A percentile compares a stretch with the other conserved stretches of the same genome.
Conservation (phyloP, 768 basidiomycete species). For the Mycena pura region DNA sequence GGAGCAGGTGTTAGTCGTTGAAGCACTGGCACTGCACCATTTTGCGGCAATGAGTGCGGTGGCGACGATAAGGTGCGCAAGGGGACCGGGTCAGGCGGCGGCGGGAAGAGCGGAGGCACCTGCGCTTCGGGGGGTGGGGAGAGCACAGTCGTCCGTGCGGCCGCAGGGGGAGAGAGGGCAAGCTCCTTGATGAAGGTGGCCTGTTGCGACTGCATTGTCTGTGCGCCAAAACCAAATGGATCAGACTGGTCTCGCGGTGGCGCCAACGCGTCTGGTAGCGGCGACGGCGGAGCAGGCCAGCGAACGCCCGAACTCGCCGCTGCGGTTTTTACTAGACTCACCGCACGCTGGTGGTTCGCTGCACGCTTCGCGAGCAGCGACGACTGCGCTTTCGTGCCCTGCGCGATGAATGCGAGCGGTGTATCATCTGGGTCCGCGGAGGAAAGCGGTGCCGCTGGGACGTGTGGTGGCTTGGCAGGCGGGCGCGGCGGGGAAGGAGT, state of each 20-base stretch:
- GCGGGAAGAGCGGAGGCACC: constrained; percentile 17
- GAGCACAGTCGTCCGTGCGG: constrained; percentile 9
- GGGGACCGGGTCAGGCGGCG: constrained; percentile 24
- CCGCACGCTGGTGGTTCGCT: constrained; percentile 61
- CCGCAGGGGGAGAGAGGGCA: constrained; percentile 21
- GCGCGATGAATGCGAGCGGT: constrained; percentile 20
- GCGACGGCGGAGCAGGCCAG: constrained; percentile 58
- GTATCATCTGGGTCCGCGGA: constrained; percentile 17
- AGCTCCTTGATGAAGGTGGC: constrained; percentile 28
- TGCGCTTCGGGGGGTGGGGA: not conserved
- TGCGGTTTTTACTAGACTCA: constrained; percentile 62
- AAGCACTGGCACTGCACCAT: not conserved
- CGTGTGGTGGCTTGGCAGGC: constrained; percentile 40
- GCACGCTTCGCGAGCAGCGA: constrained; percentile 36
- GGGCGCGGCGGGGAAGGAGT: constrained; percentile 56
- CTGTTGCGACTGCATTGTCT: constrained; percentile 40
- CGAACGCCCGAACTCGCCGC: constrained; percentile 52
- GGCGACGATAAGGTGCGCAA: constrained; percentile 10
- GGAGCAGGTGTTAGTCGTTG: constrained; percentile 16
- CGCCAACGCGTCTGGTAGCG: constrained; percentile 47
- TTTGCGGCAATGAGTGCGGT: not conserved
- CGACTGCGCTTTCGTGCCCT: constrained; percentile 3
- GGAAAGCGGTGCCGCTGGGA: constrained; percentile 19
- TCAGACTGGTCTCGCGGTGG: constrained; percentile 38
- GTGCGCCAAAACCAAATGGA: constrained; percentile 32